Evolutionary conservation across 805 yeast genomes (phyloP), one percentile per base, ranked within the genome.

Genomic region (Metschnikowia santaceciliae): DNA sequence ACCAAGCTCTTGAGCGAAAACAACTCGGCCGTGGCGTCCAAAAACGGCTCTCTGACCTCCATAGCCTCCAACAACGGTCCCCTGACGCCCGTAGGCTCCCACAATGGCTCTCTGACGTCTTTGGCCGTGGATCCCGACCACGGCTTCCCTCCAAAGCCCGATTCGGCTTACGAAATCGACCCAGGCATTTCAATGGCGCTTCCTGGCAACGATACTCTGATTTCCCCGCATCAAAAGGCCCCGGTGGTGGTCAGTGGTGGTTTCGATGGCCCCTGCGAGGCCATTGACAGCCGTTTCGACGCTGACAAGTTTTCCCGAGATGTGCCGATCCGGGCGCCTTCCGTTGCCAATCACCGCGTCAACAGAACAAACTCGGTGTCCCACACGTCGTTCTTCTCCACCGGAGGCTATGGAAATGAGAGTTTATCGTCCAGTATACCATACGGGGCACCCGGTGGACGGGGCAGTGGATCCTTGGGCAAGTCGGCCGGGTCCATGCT

Each of bases 381-480:
- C 7, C 77, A 74, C 55, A 64, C 74, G 35, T 70, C 75, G 19
- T 73, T 72, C 51, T 59, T 65, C 46, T 61, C 68, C 47, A 55
- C 61, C 22, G 67, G 65, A 15, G 68, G 68, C 47, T 66, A 68
- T 53, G 69, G 69, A 23, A 59, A 64, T 37, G 78, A 74, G 52
- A 70, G 74, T 52, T 70, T 84, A 56, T 79, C 87, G 4, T 72
- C 81, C 22, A 75, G 81, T 37, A 84, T 85, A 46, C 90, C 90
- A 1, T 85, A 84, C 64, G 75, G 85, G 6, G 89, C 83, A 1
- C 90, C 90, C 1, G 88, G 88, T 22, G 85, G 87, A 7, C 76
- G 68, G 42, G 45, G 46, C 13, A 37, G 48, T n/a, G 30, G 49
- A 26, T 51, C 55, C 11, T 42, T 39, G 22, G 52, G 52, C n/a